Base-by-base conservation (phyloP, 441 rosid species). In the Erysimum pusillum region DNA sequence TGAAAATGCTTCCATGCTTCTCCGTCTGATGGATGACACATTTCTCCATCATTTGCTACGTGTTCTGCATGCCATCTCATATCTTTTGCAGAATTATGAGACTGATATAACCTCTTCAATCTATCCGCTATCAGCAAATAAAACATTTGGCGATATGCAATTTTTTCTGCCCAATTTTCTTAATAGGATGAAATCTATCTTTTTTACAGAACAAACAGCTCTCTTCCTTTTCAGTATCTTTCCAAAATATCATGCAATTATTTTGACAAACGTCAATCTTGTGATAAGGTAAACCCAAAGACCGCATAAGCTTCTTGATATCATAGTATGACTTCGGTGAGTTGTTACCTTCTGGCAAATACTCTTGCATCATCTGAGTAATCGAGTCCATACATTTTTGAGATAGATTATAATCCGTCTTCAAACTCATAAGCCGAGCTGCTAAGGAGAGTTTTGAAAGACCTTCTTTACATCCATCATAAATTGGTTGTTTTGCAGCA, bases 231-330 rank as follows among this genome's bases (percentile, higher is more conserved):
- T 9, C 28, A 32, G 10, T 3, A 9, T 17, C 32, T 35, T 34
- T 66, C 68, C 68, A 63, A 28, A 25, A 63, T 44, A 63, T 9
- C 39, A 63, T 25, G 38, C 39, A 63, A 28, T 66, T 48, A 7
- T 66, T 32, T 15, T 17, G 15, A 66, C 58, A 32, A 20, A 46
- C 58, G 1, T 66, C 39, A 15, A 65, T 32, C 2, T 45, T 65
- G 2, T 46, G 28, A 46, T 81, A 90, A 35, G 88, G 32, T n/a
- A 71, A 18, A 76, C 87, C 90, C 67, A 88, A 84, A 83, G 46
- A 17, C 28, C 46, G 25, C 34, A 15, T 62, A 39, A 63, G 38
- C 54, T 63, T 63, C n/a, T 45, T 63, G 10, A 13, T 34, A 2
- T 34, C 44, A 35, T 58, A 58, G 14, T 58, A 58, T 0, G 20